These are phyloP conservation scores for Brassica napus DNA, from an alignment of 345 rosid species.

Conservation along the genomic window DNA sequence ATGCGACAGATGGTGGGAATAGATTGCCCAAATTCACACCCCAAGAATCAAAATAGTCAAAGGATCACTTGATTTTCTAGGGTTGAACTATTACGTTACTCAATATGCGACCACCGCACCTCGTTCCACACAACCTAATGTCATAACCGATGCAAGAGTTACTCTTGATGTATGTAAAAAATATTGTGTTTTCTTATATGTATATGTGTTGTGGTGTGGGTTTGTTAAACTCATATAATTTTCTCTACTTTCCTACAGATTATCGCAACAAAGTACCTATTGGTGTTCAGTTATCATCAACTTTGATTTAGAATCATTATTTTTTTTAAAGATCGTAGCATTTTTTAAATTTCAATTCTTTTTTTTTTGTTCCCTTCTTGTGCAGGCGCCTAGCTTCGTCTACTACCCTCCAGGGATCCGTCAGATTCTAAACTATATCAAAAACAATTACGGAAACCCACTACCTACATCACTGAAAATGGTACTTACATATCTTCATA, in stretches of 20 bases:
- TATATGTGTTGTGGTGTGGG: background rate
- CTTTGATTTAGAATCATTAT: background rate
- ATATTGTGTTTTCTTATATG: background rate
- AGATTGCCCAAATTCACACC: conserved; percentile 26
- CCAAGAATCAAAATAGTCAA: conserved; percentile 15
- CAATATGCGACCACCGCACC: conserved; percentile 30
- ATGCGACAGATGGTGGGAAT: conserved; percentile 11
- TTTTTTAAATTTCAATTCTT: background rate
- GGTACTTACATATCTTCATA: background rate
- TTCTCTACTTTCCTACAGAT: background rate
- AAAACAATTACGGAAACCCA: conserved; percentile 24
- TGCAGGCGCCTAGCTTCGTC: conserved; percentile 13
- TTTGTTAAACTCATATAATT: background rate
- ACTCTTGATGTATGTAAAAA: background rate
- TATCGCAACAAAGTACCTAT: conserved; percentile 19
- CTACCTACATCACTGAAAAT: conserved; percentile 36
- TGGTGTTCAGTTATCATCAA: conserved; percentile 18
- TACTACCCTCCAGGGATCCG: conserved; percentile 32
- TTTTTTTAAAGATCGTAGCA: background rate
- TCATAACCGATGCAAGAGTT: conserved; percentile 27
- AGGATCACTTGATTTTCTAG: conserved; percentile 42
- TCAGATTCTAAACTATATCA: conserved; percentile 21
- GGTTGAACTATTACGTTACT: conserved; percentile 39
- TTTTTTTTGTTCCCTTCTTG: background rate
- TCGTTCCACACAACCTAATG: conserved; percentile 8